Base-by-base conservation (phyloP, 2,329 filamentous ascomycete genomes). In the Diaporthe velutina region DNA sequence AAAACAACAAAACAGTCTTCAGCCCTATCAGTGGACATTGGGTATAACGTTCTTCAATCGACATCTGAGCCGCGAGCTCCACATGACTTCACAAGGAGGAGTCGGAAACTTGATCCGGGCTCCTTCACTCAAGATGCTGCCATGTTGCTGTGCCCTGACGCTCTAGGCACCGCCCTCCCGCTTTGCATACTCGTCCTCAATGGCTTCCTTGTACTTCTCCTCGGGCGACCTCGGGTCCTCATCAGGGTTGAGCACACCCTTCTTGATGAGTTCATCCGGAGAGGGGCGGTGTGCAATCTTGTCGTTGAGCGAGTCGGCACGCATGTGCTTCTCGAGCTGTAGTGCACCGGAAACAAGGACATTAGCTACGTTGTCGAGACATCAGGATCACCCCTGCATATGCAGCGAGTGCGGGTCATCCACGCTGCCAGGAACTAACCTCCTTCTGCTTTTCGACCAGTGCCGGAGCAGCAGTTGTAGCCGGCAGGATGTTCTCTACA, bases 401-500 rank as follows among this genome's bases (percentile, higher is more conserved):
- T 12, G 45, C 9, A 22, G 70, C 9, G 40, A 7, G 30, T 42
- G 42, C 35, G 33, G 8, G 52, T 45, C 25, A 42, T 28, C 33
- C 38, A 60, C 76, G 48, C 74, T 38, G 52, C 28, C 8, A 77
- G 42, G 33, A 19, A 58, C 84, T 81, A 76, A 89, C 88, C 83
- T 98, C 94, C 81, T 90, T 93, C 83, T 97, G 95, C 76, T 95
- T 91, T 73, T 93, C 95, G 81, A 93, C 92, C 71, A 98, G 87
- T 3, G 93, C 90, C 0, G 96, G 95, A 0, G 95, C 95, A 25
- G 93, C 95, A 70, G 84, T 93, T 42, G 93, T 93, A 73, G 92
- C 91, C 35, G 94, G 94, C 35, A 98, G 92, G 82, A 98, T 98
- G 84, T 98, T 98, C 79, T 92, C 94, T 96, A 19, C 42, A 28